Conservation (phyloP, 805 yeast species). For the Saturnispora diversa region DNA sequence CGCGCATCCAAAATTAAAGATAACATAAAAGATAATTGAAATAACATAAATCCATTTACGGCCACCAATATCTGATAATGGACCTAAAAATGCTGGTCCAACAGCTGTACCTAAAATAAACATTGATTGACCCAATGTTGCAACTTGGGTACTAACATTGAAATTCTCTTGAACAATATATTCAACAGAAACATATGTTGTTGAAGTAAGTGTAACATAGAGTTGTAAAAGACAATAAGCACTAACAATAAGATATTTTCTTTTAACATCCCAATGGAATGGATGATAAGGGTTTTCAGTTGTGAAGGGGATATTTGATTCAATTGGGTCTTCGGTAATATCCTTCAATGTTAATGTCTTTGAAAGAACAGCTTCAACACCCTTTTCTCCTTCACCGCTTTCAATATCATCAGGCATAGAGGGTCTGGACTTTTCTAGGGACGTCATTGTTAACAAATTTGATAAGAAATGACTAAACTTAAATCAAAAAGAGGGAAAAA, state of each 20-base stretch:
- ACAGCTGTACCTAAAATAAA: conserved; percentile 31
- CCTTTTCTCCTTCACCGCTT: conserved; percentile 8
- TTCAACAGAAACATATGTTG: conserved; percentile 29
- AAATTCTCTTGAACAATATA: conserved; percentile 24
- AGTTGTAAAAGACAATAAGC: conserved; percentile 27
- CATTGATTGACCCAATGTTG: conserved; percentile 31
- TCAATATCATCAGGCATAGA: conserved; percentile 15
- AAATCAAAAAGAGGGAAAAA: background rate
- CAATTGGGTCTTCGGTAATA: conserved; percentile 24
- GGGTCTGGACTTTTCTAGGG: too few species aligned
- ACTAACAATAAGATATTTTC: conserved; percentile 22
- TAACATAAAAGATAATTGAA: conserved; percentile 24
- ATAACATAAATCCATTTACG: conserved; percentile 32
- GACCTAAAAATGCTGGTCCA: conserved; percentile 32
- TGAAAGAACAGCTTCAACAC: conserved; percentile 12
- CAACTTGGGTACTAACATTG: conserved; percentile 25
- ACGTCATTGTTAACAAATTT: too few species aligned
- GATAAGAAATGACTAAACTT: too few species aligned
- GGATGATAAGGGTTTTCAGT: conserved; percentile 29
- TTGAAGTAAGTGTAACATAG: conserved; percentile 29
- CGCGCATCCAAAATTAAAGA: conserved; percentile 31
- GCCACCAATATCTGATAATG: conserved; percentile 31
- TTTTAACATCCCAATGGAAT: conserved; percentile 24
- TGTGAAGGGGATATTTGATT: conserved; percentile 24
- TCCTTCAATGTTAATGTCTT: conserved; percentile 22